Conservation (phyloP, 2,329 filamentous ascomycete species). For the Dryadomyces sulphureus region DNA sequence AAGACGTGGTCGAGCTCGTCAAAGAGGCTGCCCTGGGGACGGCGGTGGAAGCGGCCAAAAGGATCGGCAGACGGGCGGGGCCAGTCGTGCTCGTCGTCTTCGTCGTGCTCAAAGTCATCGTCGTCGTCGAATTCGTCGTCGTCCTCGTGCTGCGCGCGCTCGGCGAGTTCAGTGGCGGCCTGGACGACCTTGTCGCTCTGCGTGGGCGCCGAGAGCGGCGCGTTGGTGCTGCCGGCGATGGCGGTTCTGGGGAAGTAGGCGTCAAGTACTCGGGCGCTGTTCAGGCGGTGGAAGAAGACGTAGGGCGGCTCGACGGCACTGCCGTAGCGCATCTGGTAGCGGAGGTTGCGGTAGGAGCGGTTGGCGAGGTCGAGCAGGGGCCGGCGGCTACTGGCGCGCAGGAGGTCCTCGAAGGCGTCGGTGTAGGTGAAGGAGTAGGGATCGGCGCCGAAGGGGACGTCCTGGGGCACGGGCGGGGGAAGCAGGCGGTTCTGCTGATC, state of each 20-base stretch:
- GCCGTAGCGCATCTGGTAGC: constrained; percentile 10
- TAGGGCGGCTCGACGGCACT: constrained; percentile 22
- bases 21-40: constrained; percentile 7
- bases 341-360: constrained; percentile 18
- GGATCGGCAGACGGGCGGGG: background rate
- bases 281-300: constrained; percentile 24
- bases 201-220: background rate
- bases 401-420: constrained; percentile 43
- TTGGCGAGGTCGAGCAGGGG: constrained; percentile 24
- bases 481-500: constrained; percentile 17
- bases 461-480: constrained; percentile 30
- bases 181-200: constrained; percentile 5
- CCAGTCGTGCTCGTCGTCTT: background rate
- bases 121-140: constrained; percentile 1
- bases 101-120: background rate
- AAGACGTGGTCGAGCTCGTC: constrained; percentile 12
- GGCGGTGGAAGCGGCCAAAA: background rate
- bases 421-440: constrained; percentile 32
- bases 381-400: constrained; percentile 28
- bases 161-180: constrained; percentile 4
- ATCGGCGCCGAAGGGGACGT: constrained; percentile 23
- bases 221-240: constrained; percentile 1
- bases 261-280: constrained; percentile 22
- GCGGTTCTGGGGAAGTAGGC: constrained; percentile 16
- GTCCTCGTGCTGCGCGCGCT: constrained; percentile 5